Base-by-base conservation (phyloP, 169 alveolate species). In the Plasmodium ovale region DNA sequence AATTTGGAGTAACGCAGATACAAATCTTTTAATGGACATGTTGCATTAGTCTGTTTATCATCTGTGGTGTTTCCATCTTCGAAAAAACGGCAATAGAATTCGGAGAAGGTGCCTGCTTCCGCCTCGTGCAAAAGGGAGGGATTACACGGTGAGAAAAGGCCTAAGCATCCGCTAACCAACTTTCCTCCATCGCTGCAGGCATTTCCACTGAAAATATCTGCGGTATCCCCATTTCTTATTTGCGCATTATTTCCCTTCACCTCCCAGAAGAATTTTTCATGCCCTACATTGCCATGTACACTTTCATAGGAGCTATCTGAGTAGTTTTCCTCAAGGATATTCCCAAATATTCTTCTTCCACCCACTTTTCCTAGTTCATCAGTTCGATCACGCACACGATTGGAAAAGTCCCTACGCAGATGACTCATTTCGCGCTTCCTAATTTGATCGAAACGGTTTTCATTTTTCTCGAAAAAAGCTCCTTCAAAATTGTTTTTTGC, bases 401-500 rank as follows among this genome's bases (percentile, higher is more conserved):
- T 29, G 19, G 49, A 35, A 49, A 70, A 70, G 49, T 70, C 65
- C 10, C 14, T 70, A 10, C 84, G 21, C 3, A 19, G 19, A 35
- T 39, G 25, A 60, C 47, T 33, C 1, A 60, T 6, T 72, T 56
- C 72, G 1, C 53, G 58, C 33, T 69, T 54, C 51, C 39, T 85
- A 27, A 62, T 47, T 12, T 69, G 60, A 27, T 74, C 29, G 10
- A 59, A 39, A 53, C 60, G 39, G 33, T 25, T 69, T 69, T 25
- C 16, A 19, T 68, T 29, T n/a, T 85, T 69, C 23, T 44, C 56
- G 69, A 39, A 85, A 69, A 69, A 85, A 33, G 87, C 91, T 21
- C 91, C 91, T 56, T 85, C 91, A 49, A 85, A 85, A 60, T 85
- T 85, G 69, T 54, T 85, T 58, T 85, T 85, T n/a, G 91, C 87